phyloP scores from a whole-genome alignment of 306 rosid genomes.

The Casuarina glauca region DNA sequence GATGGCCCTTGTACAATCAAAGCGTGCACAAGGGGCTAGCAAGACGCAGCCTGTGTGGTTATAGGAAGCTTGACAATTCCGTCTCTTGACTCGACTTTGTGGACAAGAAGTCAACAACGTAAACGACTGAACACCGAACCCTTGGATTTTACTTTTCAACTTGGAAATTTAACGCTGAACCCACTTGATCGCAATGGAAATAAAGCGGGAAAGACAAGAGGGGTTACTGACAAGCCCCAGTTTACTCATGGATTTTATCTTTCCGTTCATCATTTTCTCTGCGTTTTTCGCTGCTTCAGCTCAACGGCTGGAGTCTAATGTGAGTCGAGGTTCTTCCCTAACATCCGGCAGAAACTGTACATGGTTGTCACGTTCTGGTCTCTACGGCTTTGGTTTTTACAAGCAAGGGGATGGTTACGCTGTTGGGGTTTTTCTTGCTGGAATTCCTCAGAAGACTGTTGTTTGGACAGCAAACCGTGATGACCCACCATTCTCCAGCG shows the following conservation, averaged over 20 bases:
- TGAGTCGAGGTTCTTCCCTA: not conserved
- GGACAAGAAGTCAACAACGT: no score
- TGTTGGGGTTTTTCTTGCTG: not conserved
- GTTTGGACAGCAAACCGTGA: constrained; percentile 35
- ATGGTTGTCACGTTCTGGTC: not conserved
- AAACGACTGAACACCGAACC: no score
- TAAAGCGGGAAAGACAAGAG: not conserved
- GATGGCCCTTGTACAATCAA: no score
- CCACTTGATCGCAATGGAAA: not conserved
- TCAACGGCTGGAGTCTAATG: not conserved
- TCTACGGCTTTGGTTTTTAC: not conserved
- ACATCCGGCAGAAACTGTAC: not conserved
- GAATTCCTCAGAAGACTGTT: constrained; percentile 26
- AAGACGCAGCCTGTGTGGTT: no score
- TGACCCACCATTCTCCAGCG: not conserved
- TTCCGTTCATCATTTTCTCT: not conserved
- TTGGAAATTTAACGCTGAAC: no score
- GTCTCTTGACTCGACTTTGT: no score
- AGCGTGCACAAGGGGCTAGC: no score
- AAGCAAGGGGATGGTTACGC: not conserved
- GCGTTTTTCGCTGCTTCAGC: not conserved
- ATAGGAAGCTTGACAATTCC: no score
- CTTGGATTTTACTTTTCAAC: no score
- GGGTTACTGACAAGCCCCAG: not conserved
- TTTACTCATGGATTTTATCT: not conserved